Base-by-base conservation (phyloP, 306 rosid genomes). In the Dalbergia oliveri region DNA sequence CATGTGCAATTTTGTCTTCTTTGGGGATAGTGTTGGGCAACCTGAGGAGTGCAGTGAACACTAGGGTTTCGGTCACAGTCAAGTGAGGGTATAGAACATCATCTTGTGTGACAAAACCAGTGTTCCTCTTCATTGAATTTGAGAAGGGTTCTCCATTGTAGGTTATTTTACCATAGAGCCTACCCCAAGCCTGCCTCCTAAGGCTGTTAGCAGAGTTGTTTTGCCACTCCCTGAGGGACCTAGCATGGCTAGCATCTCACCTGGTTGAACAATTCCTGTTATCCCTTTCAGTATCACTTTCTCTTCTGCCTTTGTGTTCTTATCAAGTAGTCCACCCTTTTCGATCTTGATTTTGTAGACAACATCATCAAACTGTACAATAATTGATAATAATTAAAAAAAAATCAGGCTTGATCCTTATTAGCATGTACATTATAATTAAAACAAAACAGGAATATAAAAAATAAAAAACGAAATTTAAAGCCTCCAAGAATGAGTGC, bases 151-250 rank as follows among this genome's bases (percentile, higher is more conserved):
- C 9, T 11, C 76, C 87, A 73, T 83, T 83, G 73, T 83, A 79
- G 18, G 84, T 83, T 79, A 83, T 73, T 12, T 16, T 66, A 9
- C 87, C 98, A 3, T 9, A 4, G 5, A 91, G 86, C 0, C 19
- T 63, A 3, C 91, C 89, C 88, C 83, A 9, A 89, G 86, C 8
- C 97, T 81, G 1, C 97, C 94, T 3, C 97, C 97, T 5, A 94
- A 23, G 3, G 97, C 93, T 4, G 93, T 89, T 2, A 94, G 75
- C 0, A 94, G 86, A 3, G 98, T 91, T 10, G 98, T 94, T 84
- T 94, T 94, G 61, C 98, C 98, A 19, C 95, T 90, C 12, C 98
- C 98, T 0, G 98, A 94, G 15, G 98, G 98, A 18, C 98, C 98
- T 10, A 94, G 37, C 94, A 91, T 91, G 23, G 97, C 98, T 18